phyloP scores from a whole-genome alignment of 2,329 filamentous ascomycete genomes.

The Scolecobasidium constrictum region DNA sequence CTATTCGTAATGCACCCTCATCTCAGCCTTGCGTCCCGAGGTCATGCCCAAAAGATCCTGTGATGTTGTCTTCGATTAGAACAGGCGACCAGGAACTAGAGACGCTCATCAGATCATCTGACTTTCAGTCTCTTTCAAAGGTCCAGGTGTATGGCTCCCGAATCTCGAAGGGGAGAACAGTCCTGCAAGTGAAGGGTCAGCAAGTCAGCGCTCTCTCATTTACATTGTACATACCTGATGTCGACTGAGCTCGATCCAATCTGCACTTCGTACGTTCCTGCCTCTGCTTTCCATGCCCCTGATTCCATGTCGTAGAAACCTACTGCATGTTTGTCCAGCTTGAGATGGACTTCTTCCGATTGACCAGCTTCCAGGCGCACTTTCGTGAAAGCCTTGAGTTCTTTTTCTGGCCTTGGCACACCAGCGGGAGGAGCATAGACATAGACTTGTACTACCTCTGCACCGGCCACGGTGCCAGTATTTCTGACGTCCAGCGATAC shows the following conservation, averaged over 20 bases:
- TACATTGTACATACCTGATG: no score
- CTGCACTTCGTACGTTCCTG: conserved; percentile 49
- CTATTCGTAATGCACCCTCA: no score
- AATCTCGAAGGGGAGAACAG: no score
- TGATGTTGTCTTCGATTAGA: no score
- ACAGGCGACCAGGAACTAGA: no score
- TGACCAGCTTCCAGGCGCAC: conserved; percentile 25
- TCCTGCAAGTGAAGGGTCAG: no score
- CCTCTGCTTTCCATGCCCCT: conserved; percentile 53
- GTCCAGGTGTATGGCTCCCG: no score
- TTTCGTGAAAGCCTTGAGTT: conserved; percentile 55
- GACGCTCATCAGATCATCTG: no score
- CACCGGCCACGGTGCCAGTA: conserved; percentile 44
- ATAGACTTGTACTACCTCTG: conserved; percentile 59
- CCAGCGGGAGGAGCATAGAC: conserved; percentile 51
- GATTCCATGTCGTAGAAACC: conserved; percentile 53
- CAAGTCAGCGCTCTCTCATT: no score
- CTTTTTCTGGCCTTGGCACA: conserved; percentile 57
- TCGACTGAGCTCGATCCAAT: conserved; percentile 53
- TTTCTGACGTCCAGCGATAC: conserved; percentile 44
- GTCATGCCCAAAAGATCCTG: no score
- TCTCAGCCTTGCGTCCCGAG: no score
- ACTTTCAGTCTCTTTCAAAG: no score
- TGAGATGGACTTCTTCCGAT: conserved; percentile 21
- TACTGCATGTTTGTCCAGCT: conserved; percentile 35